Conservation (phyloP, 805 yeast genomes). For the Sugiyamaella valdiviana region DNA sequence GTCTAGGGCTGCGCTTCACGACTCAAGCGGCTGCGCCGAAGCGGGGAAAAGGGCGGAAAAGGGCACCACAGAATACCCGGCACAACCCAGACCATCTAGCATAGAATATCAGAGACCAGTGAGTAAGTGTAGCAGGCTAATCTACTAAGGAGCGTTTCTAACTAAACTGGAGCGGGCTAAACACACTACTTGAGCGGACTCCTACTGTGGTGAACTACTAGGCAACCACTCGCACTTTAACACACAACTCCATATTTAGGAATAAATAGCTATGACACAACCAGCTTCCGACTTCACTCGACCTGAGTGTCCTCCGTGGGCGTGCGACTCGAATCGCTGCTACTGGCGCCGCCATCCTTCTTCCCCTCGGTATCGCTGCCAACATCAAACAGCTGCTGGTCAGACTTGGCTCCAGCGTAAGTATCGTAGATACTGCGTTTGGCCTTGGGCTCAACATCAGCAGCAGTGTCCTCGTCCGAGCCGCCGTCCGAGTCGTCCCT, state of each 20-base stretch:
- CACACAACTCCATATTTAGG: no score
- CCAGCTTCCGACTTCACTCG: not conserved
- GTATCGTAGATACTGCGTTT: slow-evolving; percentile 7
- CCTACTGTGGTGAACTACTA: no score
- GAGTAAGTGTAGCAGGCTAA: no score
- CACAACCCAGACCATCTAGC: no score
- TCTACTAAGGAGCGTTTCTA: no score
- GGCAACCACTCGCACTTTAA: no score
- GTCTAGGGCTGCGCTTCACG: not conserved
- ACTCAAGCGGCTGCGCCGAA: not conserved
- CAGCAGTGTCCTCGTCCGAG: slow-evolving; percentile 8
- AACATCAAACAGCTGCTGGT: slow-evolving; percentile 2
- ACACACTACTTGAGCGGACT: no score
- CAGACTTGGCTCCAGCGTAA: slow-evolving; percentile 4
- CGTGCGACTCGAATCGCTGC: not conserved
- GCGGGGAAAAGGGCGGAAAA: not conserved
- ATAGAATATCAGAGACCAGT: no score
- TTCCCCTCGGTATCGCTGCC: slow-evolving; percentile 5
- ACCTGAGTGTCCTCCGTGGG: no score
- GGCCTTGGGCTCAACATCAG: slow-evolving; percentile 4
- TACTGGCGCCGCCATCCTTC: slow-evolving; percentile 2
- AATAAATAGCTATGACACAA: not conserved
- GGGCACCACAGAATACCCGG: not conserved
- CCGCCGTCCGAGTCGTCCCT: slow-evolving; percentile 3
- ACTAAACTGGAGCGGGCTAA: no score